Evolutionary conservation across 176 grass and related monocot genomes (phyloP).

Genomic region (Eleusine indica): DNA sequence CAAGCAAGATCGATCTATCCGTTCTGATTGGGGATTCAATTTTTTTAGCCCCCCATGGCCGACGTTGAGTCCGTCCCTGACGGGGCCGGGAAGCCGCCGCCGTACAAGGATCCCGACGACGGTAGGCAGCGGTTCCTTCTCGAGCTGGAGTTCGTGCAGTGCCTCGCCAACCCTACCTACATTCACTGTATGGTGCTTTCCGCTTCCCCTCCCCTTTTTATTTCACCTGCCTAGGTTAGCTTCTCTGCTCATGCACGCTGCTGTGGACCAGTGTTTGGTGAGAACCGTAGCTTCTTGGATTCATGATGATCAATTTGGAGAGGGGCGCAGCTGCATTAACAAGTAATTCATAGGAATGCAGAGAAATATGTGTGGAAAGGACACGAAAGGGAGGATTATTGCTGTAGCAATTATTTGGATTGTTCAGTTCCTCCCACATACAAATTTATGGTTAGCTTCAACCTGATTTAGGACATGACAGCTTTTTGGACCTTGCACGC

Average conservation of each 20-base stretch:
- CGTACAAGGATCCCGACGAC: conserved; percentile 78
- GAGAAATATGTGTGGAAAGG: background rate
- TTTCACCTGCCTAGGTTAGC: conserved; percentile 19
- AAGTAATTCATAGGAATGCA: background rate
- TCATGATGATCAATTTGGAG: conserved; percentile 5
- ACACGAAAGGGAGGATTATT: background rate
- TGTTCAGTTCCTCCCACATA: background rate
- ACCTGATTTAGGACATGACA: background rate
- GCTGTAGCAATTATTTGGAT: background rate
- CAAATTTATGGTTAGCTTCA: background rate
- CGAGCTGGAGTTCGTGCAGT: conserved; percentile 94
- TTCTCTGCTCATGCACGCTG: background rate
- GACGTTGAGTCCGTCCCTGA: background rate
- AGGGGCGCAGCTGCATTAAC: background rate
- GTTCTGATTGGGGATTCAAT: background rate
- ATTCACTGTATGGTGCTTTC: conserved; percentile 72
- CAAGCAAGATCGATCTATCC: too few relatives aligned
- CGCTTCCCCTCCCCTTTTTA: background rate
- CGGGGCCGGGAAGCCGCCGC: background rate
- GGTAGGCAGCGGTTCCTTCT: conserved; percentile 80
- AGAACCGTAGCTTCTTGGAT: background rate
- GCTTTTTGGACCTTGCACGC: background rate
- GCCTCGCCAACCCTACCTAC: conserved; percentile 93
- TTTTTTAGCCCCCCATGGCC: background rate
- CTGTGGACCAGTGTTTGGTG: background rate